Percentiles rank a stretch among this genome's conserved stretches.
phyloP scores from a whole-genome alignment of 1,284 basidiomycete genomes.

The Stereum hirsutum region DNA sequence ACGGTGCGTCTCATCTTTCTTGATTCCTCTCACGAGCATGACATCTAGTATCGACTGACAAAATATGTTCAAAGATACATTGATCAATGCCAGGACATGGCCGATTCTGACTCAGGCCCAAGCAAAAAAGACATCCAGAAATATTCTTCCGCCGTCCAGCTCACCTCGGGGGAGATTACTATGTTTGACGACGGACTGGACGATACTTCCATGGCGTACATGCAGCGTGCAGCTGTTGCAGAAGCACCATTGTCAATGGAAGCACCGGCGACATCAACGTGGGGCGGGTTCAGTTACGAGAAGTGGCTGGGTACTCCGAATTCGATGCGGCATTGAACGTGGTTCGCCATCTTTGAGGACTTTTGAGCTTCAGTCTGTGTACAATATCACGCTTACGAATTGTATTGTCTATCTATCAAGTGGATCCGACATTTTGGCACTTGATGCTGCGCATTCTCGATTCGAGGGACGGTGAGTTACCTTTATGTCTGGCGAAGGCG shows the following conservation, averaged over 20 bases:
- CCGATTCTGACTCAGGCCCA: conserved; percentile 29
- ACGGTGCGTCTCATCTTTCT: conserved; percentile 35
- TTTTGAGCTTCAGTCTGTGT: no score
- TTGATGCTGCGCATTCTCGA: no score
- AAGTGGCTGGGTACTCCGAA: conserved; percentile 3
- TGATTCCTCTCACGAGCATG: no score
- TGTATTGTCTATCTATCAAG: no score
- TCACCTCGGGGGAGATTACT: neutral
- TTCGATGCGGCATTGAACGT: no score
- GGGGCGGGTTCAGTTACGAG: conserved; percentile 2
- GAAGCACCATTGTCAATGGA: neutral
- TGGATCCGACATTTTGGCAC: no score
- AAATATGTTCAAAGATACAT: conserved; percentile 43
- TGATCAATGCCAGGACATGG: conserved; percentile 57
- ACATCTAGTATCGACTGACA: no score
- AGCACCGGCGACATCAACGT: neutral
- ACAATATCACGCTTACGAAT: no score
- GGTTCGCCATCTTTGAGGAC: no score
- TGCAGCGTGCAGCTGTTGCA: neutral
- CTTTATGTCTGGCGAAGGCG: no score
- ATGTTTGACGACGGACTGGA: neutral
- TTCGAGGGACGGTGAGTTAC: no score
- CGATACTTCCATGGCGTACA: neutral
- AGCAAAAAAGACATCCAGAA: conserved; percentile 6
- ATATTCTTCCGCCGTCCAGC: conserved; percentile 2